These are phyloP conservation scores for Tympanopsis confertula DNA, from an alignment of 2,329 filamentous ascomycete genomes.

Conservation along the genomic window DNA sequence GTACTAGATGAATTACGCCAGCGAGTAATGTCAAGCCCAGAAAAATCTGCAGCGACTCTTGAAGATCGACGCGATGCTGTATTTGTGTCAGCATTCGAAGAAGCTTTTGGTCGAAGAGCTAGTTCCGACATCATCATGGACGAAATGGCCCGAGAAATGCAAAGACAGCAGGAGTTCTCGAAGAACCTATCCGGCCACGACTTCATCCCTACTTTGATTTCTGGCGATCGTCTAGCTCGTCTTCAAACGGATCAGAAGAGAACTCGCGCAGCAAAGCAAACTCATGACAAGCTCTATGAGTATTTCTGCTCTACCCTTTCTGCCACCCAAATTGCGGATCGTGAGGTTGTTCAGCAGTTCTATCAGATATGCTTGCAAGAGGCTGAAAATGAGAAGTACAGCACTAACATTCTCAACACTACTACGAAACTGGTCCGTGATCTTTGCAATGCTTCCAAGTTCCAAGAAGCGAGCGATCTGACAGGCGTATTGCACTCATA, in stretches of 20 bases:
- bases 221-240: not conserved
- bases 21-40: not conserved
- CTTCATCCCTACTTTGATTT: not conserved
- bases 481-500: slow-evolving; percentile 19
- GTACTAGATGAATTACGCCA: not conserved
- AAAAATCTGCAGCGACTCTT: not conserved
- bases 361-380: not conserved
- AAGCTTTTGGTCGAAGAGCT: not conserved
- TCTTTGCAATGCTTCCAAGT: not conserved
- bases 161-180: not conserved
- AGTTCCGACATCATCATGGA: not conserved
- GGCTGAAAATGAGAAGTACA: not conserved
- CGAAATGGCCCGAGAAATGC: not conserved
- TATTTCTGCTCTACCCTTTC: not conserved
- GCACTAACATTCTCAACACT: not conserved
- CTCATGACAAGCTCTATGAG: not conserved
- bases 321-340: not conserved
- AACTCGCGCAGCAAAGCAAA: not conserved
- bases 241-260: not conserved
- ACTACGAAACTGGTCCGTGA: not conserved
- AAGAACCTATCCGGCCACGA: not conserved
- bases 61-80: not conserved
- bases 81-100: not conserved
- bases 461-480: not conserved
- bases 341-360: not conserved